phyloP scores from a whole-genome alignment of 495 filamentous ascomycete genomes.

The Lophiotrema nucula region DNA sequence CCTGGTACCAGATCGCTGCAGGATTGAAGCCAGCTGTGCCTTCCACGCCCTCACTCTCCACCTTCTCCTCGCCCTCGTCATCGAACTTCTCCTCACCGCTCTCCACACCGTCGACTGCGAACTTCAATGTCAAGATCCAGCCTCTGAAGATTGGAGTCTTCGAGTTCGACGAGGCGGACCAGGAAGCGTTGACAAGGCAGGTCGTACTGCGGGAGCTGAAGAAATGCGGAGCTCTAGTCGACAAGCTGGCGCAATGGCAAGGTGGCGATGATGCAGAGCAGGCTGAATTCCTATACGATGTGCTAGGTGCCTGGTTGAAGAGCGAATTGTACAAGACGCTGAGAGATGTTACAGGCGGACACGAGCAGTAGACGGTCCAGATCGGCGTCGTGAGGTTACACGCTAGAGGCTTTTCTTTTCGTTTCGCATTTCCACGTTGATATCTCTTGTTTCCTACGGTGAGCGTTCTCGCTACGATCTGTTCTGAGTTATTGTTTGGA shows the following conservation, averaged over 20 bases:
- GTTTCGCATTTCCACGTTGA: too few species aligned
- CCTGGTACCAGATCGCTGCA: conserved; percentile 32
- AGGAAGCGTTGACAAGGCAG: conserved; percentile 25
- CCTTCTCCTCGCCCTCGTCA: conserved; percentile 13
- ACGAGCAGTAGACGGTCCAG: conserved; percentile 11
- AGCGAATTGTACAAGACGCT: conserved; percentile 25
- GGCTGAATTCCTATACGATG: conserved; percentile 24
- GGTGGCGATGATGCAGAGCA: conserved; percentile 8
- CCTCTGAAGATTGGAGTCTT: conserved; percentile 31
- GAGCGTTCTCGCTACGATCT: too few species aligned
- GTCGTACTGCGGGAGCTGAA: conserved; percentile 30
- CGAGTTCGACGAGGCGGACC: conserved; percentile 32
- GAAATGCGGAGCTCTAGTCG: conserved; percentile 26
- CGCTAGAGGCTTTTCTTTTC: too few species aligned
- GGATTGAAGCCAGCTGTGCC: conserved; percentile 16
- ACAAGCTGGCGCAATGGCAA: conserved; percentile 21
- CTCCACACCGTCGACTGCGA: conserved; percentile 7
- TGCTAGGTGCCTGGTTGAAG: conserved; percentile 30
- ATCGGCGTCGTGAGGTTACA: too few species aligned
- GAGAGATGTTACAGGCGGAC: conserved; percentile 8
- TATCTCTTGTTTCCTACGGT: too few species aligned
- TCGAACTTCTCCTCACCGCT: conserved; percentile 18
- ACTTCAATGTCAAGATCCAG: conserved; percentile 15
- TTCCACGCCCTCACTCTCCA: background rate
- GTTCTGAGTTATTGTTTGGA: too few species aligned